Conservation (phyloP, 305 asterid species). For the Fraxinus albicans region DNA sequence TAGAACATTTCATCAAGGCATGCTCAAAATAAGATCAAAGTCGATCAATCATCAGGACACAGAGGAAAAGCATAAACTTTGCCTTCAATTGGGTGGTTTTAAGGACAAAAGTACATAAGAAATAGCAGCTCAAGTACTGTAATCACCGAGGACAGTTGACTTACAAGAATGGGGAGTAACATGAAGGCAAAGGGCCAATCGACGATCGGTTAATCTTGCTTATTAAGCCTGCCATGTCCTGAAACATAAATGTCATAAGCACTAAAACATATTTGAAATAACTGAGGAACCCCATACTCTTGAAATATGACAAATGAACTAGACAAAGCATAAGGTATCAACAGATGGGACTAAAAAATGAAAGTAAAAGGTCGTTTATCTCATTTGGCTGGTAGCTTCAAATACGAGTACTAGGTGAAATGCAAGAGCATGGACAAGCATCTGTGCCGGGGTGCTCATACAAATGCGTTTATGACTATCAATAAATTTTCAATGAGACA, state of each 20-base stretch:
- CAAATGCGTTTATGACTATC: neutral
- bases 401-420: neutral
- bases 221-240: conserved; percentile 99
- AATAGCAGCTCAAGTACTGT: neutral
- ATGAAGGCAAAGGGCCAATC: conserved; percentile 92
- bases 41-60: neutral
- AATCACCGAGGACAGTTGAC: conserved; percentile 24
- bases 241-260: conserved; percentile 26
- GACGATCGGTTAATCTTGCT: conserved; percentile 96
- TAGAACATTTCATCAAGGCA: neutral
- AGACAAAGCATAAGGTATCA: neutral
- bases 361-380: neutral
- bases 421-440: neutral
- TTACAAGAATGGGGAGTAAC: conserved; percentile 93
- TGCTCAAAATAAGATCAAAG: neutral
- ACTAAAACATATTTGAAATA: neutral
- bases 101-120: neutral
- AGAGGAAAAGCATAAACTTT: neutral
- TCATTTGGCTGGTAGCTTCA: neutral
- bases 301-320: neutral
- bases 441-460: neutral
- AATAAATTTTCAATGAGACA: neutral
- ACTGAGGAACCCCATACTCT: neutral
- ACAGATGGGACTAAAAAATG: neutral
- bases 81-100: neutral